Evolutionary conservation across 768 basidiomycete species (phyloP).

Genomic region (Pisolithus sp.): DNA sequence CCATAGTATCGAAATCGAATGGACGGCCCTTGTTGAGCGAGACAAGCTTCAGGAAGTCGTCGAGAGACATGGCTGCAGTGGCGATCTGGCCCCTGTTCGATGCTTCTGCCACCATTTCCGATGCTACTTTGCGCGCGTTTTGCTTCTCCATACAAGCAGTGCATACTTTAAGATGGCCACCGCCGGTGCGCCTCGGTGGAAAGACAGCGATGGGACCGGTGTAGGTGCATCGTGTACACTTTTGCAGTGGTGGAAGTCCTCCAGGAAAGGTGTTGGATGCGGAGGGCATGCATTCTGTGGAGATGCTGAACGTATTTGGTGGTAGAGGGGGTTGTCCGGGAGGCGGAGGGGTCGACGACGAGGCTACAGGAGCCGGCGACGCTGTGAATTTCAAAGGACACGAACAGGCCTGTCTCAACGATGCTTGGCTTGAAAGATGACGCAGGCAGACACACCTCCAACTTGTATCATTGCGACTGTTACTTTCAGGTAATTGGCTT

Average conservation of each 20-base stretch:
- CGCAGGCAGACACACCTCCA: not conserved
- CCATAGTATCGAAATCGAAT: constrained; percentile 31
- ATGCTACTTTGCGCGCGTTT: constrained; percentile 27
- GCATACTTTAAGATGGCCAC: constrained; percentile 28
- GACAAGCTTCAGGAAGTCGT: constrained; percentile 28
- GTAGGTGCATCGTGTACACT: constrained; percentile 28
- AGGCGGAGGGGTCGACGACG: constrained; percentile 12
- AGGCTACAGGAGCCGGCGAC: constrained; percentile 6
- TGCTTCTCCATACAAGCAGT: constrained; percentile 29
- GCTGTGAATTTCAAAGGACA: not conserved
- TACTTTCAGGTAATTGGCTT: not conserved
- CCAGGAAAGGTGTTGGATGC: not conserved
- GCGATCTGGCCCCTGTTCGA: constrained; percentile 30
- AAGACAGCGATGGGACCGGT: constrained; percentile 22
- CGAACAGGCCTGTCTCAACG: not conserved
- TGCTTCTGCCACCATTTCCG: constrained; percentile 21
- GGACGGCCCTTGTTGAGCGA: constrained; percentile 27
- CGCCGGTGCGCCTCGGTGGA: constrained; percentile 25
- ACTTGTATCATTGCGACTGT: not conserved
- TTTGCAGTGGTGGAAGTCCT: constrained; percentile 12
- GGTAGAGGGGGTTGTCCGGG: not conserved
- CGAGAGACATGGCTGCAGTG: constrained; percentile 28
- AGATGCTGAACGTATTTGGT: constrained; percentile 17
- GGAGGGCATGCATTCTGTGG: constrained; percentile 8
- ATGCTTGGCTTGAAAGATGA: not conserved